Evolutionary conservation across 1,284 basidiomycete genomes (phyloP), one percentile per base, ranked within the genome.

Genomic region (Malassezia restricta): DNA sequence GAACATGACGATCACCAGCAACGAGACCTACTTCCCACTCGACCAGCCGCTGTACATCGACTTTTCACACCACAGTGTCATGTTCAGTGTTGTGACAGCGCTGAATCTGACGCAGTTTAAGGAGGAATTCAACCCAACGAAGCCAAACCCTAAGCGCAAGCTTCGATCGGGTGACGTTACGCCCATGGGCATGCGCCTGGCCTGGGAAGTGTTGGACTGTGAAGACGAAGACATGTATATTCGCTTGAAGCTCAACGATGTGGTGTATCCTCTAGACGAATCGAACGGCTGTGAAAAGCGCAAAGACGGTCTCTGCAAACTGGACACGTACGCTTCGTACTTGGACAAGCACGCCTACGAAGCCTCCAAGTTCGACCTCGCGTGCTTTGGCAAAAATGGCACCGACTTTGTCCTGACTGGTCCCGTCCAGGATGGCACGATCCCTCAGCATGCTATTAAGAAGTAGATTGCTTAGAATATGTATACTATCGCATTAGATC

Each of bases 301-400:
- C 64, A 76, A 79, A 42, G 81, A 90, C 55, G 88, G 88, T 11
- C 79, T 90, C 71, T 94, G 89, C 63, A 77, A 84, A 0, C 76
- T 91, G 6, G 76, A 80, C 37, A 80, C 79, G 3, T 91, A 92
- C 69, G 79, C 90, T 29, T 76, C 74, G 1, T 63, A 56, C 51
- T 65, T 67, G 47, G 38, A 58, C n/a, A 32, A 41, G 15, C 15
- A 59, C 28, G 63, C 64, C 14, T 43, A 47, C 54, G 49, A 64
- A 51, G 65, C 64, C 14, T 60, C 63, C 33, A 67, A 67, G 57
- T 68, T 68, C 42, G 55, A 66, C 43, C 52, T 58, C 43, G 63
- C 62, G 15, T 68, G 66, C 53, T 65, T 62, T 33, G 65, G 63
- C 6, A 37, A 40, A 14, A 66, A 65, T 30, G 60, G 62, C 9